These are phyloP conservation scores for Bolboschoenoplectus hybrid DNA, from an alignment of 202 grass and related monocot genomes.

Conservation along the genomic window DNA sequence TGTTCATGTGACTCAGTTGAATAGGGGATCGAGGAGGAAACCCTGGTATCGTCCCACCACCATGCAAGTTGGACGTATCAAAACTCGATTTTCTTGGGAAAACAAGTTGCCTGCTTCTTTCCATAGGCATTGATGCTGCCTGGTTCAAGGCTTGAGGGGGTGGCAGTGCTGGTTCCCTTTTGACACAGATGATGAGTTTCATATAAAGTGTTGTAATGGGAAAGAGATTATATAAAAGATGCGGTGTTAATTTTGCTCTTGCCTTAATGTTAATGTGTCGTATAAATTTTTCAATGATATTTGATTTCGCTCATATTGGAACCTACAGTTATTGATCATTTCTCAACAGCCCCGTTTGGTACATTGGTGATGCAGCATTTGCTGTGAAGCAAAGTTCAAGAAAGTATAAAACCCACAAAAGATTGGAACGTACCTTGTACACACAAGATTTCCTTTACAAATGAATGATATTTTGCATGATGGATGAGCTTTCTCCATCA, in stretches of 20 bases:
- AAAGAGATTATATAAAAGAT: background rate
- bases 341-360: background rate
- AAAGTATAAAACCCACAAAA: background rate
- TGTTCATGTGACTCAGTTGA: background rate
- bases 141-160: background rate
- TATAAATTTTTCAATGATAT: no score
- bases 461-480: conserved; percentile 60
- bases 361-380: background rate
- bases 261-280: no score
- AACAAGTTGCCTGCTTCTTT: background rate
- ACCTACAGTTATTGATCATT: background rate
- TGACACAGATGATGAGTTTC: background rate
- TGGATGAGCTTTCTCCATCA: conserved; percentile 50
- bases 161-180: background rate
- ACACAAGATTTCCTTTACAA: conserved; percentile 59
- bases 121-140: background rate
- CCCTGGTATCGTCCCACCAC: background rate
- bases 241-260: background rate
- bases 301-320: background rate
- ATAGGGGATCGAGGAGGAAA: conserved; percentile 1
- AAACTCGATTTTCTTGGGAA: conserved; percentile 4
- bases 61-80: background rate
- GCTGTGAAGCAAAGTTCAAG: background rate
- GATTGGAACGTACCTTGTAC: conserved; percentile 41
- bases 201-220: background rate